Conservation (phyloP, 2,329 filamentous ascomycete genomes). For the Diaporthe aspalathi region DNA sequence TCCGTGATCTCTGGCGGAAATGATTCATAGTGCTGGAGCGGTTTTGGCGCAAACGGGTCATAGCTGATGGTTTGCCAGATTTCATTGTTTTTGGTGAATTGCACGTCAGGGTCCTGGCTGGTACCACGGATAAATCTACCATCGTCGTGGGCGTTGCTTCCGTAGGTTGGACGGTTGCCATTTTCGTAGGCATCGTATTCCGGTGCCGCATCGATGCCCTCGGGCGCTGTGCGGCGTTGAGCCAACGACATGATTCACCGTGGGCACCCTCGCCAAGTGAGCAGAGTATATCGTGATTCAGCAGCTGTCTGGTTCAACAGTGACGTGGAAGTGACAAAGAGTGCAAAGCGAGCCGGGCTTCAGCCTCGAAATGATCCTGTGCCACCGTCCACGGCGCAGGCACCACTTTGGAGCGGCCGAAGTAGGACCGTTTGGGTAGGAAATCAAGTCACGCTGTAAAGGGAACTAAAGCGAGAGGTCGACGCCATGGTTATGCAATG, state of each 20-base stretch:
- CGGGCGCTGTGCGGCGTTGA: constrained; percentile 37
- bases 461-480: background rate
- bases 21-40: constrained; percentile 28
- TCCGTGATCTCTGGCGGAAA: constrained; percentile 27
- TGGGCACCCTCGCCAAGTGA: too few species aligned
- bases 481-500: background rate
- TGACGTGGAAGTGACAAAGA: background rate
- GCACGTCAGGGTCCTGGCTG: constrained; percentile 5
- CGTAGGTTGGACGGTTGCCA: background rate
- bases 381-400: background rate
- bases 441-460: background rate
- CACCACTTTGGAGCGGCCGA: background rate
- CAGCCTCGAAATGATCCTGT: background rate
- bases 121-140: background rate
- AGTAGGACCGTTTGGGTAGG: background rate
- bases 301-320: too few species aligned
- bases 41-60: constrained; percentile 32
- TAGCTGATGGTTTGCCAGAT: constrained; percentile 37
- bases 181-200: background rate
- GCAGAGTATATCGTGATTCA: too few species aligned
- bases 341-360: background rate
- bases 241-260: constrained; percentile 33
- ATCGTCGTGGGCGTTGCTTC: background rate
- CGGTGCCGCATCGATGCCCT: too few species aligned
- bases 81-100: constrained; percentile 26